phyloP scores from a whole-genome alignment of 2,329 filamentous ascomycete genomes.

The Kalmusia sp. region DNA sequence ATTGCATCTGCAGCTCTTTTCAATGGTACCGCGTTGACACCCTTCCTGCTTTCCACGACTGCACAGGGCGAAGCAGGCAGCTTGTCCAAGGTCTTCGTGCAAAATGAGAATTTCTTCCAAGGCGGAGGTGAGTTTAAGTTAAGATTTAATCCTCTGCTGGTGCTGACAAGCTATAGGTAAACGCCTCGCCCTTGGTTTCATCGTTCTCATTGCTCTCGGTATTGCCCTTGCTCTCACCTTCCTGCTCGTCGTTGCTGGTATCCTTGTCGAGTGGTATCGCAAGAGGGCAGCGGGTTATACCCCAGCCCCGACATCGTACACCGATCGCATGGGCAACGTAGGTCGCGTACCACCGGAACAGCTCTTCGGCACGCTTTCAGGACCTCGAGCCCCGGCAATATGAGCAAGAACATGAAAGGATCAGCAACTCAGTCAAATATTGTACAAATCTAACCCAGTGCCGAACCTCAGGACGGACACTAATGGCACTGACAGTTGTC shows the following conservation, averaged over 20 bases:
- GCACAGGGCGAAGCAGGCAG: conserved; percentile 70
- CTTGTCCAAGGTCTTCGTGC: conserved; percentile 82
- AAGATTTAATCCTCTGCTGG: background rate
- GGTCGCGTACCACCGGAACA: conserved; percentile 58
- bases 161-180: conserved; percentile 48
- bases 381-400: conserved; percentile 42
- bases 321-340: conserved; percentile 56
- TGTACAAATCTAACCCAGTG: conserved; percentile 11
- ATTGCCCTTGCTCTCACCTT: conserved; percentile 81
- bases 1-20: conserved; percentile 86
- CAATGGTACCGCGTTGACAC: conserved; percentile 79
- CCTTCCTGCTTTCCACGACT: conserved; percentile 80
- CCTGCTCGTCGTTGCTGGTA: conserved; percentile 76
- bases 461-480: background rate
- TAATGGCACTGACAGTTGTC: background rate
- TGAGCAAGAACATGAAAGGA: conserved; percentile 14
- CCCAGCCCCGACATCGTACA: conserved; percentile 70
- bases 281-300: conserved; percentile 81
- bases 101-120: conserved; percentile 79
- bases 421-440: conserved; percentile 2
- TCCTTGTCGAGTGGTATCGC: conserved; percentile 76
- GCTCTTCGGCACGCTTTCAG: conserved; percentile 44
- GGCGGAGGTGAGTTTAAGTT: conserved; percentile 61
- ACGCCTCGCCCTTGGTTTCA: conserved; percentile 74
- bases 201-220: conserved; percentile 81